Base-by-base conservation (phyloP, 2,329 filamentous ascomycete species). In the Diplodia sapinea region DNA sequence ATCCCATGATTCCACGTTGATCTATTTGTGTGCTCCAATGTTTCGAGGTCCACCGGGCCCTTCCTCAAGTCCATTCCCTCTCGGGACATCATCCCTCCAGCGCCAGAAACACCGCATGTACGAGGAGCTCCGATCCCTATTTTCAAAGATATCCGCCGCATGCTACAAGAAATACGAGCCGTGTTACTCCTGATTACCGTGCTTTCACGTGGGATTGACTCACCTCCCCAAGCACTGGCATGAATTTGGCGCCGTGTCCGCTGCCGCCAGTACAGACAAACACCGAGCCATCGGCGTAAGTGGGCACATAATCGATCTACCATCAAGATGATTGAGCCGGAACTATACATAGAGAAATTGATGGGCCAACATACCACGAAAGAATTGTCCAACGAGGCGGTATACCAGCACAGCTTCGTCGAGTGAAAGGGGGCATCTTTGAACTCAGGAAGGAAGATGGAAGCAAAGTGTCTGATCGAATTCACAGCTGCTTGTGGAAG, bases 381-480 rank as follows among this genome's bases (percentile, higher is more conserved):
- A 2, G 55, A 57, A 43, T 43, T 57, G 20, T 57, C 55, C n/a
- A 57, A 36, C 20, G 55, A 57, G 13, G 43, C 55, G 36, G 55
- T 57, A 33, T 57, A 57, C 55, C 36, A 57, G 55, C 55, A 57
- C 55, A 57, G 20, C 33, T 43, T 57, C 1, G 55, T 57, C 20
- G 55, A 57, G 23, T 57, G 36, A 11, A 57, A 57, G 1, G 55
- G 33, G 4, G 17, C 5, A 4, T 57, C 36, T 36, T 57, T 57
- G 55, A 57, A 43, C 6, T 57, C 55, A 0, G 55, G 55, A 11
- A 57, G 55, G 11, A 57, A 57, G n/a, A 57, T 43, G n/a, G 55
- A 57, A 5, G 47, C 36, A 20, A 57, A 57, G 7, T 4, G 7
- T 20, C 36, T 43, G 15, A 57, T 57, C n/a, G 55, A 36, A 26